These are phyloP conservation scores for Pestalotiopsis fici DNA, from an alignment of 2,329 filamentous ascomycete genomes.

Conservation along the genomic window DNA sequence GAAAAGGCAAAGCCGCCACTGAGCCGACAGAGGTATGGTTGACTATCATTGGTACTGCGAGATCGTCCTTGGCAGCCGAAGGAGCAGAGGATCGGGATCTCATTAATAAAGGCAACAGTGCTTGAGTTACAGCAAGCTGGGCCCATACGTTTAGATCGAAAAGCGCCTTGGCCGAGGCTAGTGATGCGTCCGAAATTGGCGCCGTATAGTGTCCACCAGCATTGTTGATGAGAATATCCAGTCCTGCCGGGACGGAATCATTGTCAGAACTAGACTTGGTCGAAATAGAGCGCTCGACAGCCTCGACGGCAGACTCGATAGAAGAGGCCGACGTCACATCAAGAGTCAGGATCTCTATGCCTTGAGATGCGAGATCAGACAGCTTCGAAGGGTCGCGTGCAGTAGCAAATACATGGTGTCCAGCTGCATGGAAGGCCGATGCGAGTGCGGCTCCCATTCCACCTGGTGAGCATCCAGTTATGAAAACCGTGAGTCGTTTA, in stretches of 20 bases:
- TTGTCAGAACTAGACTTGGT: not conserved
- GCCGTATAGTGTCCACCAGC: not conserved
- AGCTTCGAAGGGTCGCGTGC: slow-evolving; percentile 9
- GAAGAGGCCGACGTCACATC: slow-evolving; percentile 4
- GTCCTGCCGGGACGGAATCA: not conserved
- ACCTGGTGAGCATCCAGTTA: slow-evolving; percentile 11
- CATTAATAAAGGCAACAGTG: not conserved
- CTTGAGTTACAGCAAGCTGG: slow-evolving; percentile 1
- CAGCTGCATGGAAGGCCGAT: slow-evolving; percentile 6
- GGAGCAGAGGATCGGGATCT: not conserved
- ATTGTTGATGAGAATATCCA: slow-evolving; percentile 10
- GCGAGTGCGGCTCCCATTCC: slow-evolving; percentile 11
- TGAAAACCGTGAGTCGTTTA: slow-evolving; percentile 5
- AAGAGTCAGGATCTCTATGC: slow-evolving; percentile 1
- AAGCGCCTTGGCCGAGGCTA: not conserved
- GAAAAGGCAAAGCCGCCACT: slow-evolving; percentile 5
- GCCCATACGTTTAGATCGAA: slow-evolving; percentile 9
- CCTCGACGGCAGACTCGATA: not conserved
- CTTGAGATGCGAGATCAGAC: not conserved
- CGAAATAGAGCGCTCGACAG: not conserved
- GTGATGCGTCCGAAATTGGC: slow-evolving; percentile 1
- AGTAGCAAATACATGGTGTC: slow-evolving; percentile 12
- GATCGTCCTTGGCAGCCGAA: not conserved
- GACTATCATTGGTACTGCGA: slow-evolving; percentile 16
- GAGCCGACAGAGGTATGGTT: slow-evolving; percentile 24